Percentiles rank a stretch among this genome's conserved stretches.
Conservation (phyloP, 2,329 filamentous ascomycete genomes). For the Colletotrichum incanum region DNA sequence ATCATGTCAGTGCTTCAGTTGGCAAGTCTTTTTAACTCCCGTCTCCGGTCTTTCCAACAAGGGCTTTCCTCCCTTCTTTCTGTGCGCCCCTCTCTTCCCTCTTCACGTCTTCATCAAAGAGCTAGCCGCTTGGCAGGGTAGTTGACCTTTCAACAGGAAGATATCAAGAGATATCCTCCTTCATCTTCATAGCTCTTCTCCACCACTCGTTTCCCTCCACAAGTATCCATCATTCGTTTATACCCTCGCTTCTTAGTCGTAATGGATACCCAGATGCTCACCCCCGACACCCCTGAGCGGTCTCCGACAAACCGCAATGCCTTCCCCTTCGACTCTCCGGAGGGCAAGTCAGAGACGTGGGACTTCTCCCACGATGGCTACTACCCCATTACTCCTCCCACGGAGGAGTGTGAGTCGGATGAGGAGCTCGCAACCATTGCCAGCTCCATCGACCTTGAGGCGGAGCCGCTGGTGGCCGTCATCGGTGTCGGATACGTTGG, state of each 20-base stretch:
- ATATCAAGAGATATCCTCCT: constrained; percentile 31
- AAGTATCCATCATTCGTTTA: constrained; percentile 22
- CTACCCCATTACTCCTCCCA: constrained; percentile 44
- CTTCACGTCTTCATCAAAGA: constrained; percentile 13
- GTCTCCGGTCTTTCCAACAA: constrained; percentile 26
- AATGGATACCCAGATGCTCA: constrained; percentile 38
- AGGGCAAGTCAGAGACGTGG: constrained; percentile 29
- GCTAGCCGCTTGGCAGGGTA: constrained; percentile 28
- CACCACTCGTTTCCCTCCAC: neutral
- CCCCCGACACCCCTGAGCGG: constrained; percentile 38
- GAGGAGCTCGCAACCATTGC: constrained; percentile 41
- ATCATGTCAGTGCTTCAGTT: constrained; percentile 40
- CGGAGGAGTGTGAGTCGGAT: constrained; percentile 43
- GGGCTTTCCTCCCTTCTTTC: constrained; percentile 6
- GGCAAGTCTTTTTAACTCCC: constrained; percentile 41
- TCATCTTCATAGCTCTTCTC: neutral
- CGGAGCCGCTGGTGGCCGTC: constrained; percentile 60
- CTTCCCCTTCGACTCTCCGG: constrained; percentile 30
- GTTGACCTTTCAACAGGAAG: constrained; percentile 33
- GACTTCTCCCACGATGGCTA: constrained; percentile 34
- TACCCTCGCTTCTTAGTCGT: constrained; percentile 11
- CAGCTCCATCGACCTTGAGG: constrained; percentile 41
- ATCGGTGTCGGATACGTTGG: constrained; percentile 70
- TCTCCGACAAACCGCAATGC: constrained; percentile 33
- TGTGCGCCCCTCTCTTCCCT: constrained; percentile 27